A percentile compares a stretch with the other conserved stretches of the same genome.
phyloP scores from a whole-genome alignment of 148 eudicot species.

The Fagopyrum homotropicum region DNA sequence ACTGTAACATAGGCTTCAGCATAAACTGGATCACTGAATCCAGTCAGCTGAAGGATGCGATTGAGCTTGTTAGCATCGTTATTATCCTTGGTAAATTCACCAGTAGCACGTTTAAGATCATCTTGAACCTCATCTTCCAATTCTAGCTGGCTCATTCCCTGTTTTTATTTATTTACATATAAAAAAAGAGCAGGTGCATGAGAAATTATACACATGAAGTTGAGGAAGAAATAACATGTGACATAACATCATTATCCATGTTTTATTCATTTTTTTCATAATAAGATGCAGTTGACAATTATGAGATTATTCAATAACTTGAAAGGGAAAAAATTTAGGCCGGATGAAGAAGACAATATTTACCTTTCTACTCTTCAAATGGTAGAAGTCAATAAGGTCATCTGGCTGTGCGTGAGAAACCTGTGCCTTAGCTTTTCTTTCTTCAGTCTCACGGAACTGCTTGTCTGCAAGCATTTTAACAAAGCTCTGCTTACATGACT shows the following conservation, averaged over 20 bases:
- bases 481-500: conserved; percentile 83
- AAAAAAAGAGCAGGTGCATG: background rate
- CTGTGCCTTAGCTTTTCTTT: conserved; percentile 85
- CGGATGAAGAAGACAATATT: conserved; percentile 12
- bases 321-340: background rate
- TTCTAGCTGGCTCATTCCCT: conserved; percentile 99
- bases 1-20: conserved; percentile 99
- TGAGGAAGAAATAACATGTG: background rate
- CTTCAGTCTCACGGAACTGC: conserved; percentile 86
- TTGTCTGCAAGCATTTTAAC: conserved; percentile 91
- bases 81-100: conserved; percentile 74
- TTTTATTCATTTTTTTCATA: background rate
- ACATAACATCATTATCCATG: background rate
- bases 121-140: conserved; percentile 96
- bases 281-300: background rate
- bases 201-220: conserved; percentile 1
- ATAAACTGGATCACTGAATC: conserved; percentile 93
- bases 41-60: conserved; percentile 92
- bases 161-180: conserved; percentile 3
- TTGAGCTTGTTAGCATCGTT: conserved; percentile 84
- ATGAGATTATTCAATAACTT: background rate
- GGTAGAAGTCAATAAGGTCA: conserved; percentile 96
- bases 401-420: conserved; percentile 83
- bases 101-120: conserved; percentile 94
- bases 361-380: conserved; percentile 94